Evolutionary conservation across 805 yeast genomes (phyloP).

Genomic region (Hemisphaericaspora nanyangensis): DNA sequence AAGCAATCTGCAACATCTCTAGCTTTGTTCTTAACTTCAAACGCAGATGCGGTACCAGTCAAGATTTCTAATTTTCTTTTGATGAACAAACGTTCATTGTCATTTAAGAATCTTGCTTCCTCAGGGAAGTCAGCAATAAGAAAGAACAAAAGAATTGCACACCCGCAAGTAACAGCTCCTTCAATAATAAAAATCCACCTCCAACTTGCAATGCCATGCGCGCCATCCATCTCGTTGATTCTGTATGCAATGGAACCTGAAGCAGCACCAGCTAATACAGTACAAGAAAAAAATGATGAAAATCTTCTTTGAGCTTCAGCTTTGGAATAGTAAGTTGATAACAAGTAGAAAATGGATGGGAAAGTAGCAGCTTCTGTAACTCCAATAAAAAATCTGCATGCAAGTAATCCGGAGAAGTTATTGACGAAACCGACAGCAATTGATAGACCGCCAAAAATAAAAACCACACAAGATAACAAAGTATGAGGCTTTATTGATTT

Average conservation of each 20-base stretch:
- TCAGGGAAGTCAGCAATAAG: conserved; percentile 73
- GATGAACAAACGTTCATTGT: conserved; percentile 38
- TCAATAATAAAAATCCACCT: conserved; percentile 50
- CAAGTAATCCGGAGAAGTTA: conserved; percentile 55
- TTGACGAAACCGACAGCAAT: conserved; percentile 63
- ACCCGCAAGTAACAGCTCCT: conserved; percentile 36
- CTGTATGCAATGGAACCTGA: conserved; percentile 71
- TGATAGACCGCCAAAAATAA: conserved; percentile 60
- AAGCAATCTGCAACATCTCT: conserved; percentile 46
- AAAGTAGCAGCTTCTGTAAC: conserved; percentile 67
- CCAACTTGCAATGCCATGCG: conserved; percentile 42
- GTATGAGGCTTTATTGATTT: conserved; percentile 59
- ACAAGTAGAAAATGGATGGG: conserved; percentile 70
- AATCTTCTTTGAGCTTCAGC: conserved; percentile 69
- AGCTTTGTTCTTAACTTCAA: conserved; percentile 43
- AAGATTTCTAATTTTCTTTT: conserved; percentile 58
- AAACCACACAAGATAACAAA: conserved; percentile 58
- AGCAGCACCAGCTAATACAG: conserved; percentile 75
- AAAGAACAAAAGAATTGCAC: conserved; percentile 38
- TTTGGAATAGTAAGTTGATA: conserved; percentile 62
- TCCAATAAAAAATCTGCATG: conserved; percentile 64
- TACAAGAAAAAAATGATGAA: conserved; percentile 64
- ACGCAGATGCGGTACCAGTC: conserved; percentile 39
- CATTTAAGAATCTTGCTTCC: conserved; percentile 50
- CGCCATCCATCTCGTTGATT: conserved; percentile 50